Evolutionary conservation across 192 early-diverging fungal species (phyloP).

Genomic region (Coemansia brasiliensis): DNA sequence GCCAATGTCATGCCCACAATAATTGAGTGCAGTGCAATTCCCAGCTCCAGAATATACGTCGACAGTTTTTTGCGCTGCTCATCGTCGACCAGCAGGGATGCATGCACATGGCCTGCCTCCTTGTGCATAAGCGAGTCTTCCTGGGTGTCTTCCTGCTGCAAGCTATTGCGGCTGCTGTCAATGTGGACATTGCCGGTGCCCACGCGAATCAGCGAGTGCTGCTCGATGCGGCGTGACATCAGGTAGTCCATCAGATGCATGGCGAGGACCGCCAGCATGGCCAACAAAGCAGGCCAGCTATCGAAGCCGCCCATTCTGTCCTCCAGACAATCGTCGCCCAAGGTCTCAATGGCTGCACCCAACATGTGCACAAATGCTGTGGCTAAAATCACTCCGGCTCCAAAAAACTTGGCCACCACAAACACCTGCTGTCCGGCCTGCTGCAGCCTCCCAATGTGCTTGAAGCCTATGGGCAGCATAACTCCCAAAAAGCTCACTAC

Average conservation of each 20-base stretch:
- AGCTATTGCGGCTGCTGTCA: conserved; percentile 1
- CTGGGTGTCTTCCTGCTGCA: not conserved
- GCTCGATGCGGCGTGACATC: conserved; percentile 16
- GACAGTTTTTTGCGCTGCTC: conserved; percentile 48
- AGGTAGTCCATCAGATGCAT: conserved; percentile 69
- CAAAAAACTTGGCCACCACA: conserved; percentile 58
- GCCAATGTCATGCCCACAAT: conserved; percentile 73
- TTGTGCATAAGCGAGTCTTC: not conserved
- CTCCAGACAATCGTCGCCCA: conserved; percentile 62
- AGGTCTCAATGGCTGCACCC: conserved; percentile 56
- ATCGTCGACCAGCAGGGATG: conserved; percentile 13
- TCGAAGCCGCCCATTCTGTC: conserved; percentile 53
- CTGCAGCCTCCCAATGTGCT: conserved; percentile 25
- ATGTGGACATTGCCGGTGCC: not conserved
- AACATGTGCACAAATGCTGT: conserved; percentile 82
- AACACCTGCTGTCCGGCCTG: conserved; percentile 31
- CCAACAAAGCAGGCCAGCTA: conserved; percentile 59
- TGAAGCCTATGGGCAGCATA: conserved; percentile 55
- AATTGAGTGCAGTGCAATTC: conserved; percentile 75
- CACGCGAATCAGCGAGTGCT: not conserved
- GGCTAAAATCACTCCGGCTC: conserved; percentile 71
- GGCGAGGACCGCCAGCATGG: conserved; percentile 63
- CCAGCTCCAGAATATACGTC: conserved; percentile 75
- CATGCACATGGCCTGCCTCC: conserved; percentile 27
- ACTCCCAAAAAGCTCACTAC: conserved; percentile 55